Conservation (phyloP, 192 early-diverging fungal species). For the Coemansia sp. region DNA sequence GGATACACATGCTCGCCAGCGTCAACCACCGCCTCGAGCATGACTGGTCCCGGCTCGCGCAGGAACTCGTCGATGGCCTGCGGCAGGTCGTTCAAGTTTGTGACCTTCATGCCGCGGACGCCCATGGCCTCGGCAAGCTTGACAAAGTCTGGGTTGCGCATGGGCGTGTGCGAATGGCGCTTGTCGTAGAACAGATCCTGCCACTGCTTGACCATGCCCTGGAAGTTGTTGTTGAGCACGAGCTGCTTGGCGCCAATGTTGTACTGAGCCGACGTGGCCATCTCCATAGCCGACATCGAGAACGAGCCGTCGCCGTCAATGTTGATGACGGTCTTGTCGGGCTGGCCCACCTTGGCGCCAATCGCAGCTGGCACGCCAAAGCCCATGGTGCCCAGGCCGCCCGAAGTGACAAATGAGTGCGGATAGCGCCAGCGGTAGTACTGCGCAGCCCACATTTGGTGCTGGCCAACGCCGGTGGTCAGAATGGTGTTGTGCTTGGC, state of each 20-base stretch:
- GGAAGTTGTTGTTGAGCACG: slow-evolving; percentile 98
- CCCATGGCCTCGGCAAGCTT: slow-evolving; percentile 95
- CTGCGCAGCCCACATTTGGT: slow-evolving; percentile 99
- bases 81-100: slow-evolving; percentile 81
- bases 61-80: slow-evolving; percentile 89
- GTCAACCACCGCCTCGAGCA: slow-evolving; percentile 87
- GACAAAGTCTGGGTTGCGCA: slow-evolving; percentile 98
- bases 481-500: slow-evolving; percentile 92
- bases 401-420: slow-evolving; percentile 87
- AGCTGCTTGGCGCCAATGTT: slow-evolving; percentile 96
- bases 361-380: slow-evolving; percentile 95
- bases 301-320: slow-evolving; percentile 99
- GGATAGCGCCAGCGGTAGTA: slow-evolving; percentile 91
- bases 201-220: slow-evolving; percentile 96
- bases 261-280: slow-evolving; percentile 96
- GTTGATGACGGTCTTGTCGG: slow-evolving; percentile 94
- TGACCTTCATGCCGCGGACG: slow-evolving; percentile 82
- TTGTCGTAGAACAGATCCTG: slow-evolving; percentile 98
- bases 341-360: slow-evolving; percentile 93
- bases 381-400: slow-evolving; percentile 98
- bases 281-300: slow-evolving; percentile 98
- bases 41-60: slow-evolving; percentile 75
- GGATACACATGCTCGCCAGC: slow-evolving; percentile 95
- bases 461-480: slow-evolving; percentile 96
- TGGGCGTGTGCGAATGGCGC: slow-evolving; percentile 89